Percentiles rank a stretch among this genome's conserved stretches.
Evolutionary conservation across 108 stramenopile genomes (phyloP).

Genomic region (Skeletonema grethae): DNA sequence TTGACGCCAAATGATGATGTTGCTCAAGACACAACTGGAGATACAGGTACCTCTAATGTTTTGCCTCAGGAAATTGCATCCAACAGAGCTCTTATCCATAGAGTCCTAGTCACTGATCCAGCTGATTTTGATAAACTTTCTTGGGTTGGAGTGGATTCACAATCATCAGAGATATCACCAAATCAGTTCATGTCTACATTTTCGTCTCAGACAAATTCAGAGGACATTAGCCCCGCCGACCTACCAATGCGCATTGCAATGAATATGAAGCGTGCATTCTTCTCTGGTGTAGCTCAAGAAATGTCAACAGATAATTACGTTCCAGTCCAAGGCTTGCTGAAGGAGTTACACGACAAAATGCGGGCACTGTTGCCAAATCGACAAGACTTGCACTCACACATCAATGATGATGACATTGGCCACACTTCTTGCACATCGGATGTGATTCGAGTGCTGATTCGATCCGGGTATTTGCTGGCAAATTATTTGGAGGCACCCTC

Average conservation of each 20-base stretch:
- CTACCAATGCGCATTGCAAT: conserved; percentile 18
- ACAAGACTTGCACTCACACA: conserved; percentile 54
- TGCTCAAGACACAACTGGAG: not conserved
- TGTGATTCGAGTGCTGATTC: conserved; percentile 31
- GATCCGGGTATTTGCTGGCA: conserved; percentile 35
- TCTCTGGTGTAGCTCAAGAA: conserved; percentile 21
- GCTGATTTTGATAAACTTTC: conserved; percentile 43
- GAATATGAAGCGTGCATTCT: conserved; percentile 55
- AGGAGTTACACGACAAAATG: conserved; percentile 47
- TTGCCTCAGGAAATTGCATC: conserved; percentile 17
- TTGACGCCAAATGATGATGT: not conserved
- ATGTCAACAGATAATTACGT: conserved; percentile 26
- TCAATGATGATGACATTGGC: conserved; percentile 41
- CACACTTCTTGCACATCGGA: conserved; percentile 11
- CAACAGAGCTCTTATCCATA: conserved; percentile 1
- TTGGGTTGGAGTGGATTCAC: conserved; percentile 31
- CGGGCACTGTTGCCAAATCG: conserved; percentile 63
- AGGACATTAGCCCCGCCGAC: conserved; percentile 3
- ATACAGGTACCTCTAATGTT: not conserved
- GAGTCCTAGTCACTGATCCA: conserved; percentile 44
- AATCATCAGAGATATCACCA: conserved; percentile 11
- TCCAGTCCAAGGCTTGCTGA: conserved; percentile 37
- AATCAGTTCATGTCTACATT: conserved; percentile 37
- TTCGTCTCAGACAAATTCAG: not conserved
- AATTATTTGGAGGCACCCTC: conserved; percentile 56